These are phyloP conservation scores for Vitis hybrid DNA, from an alignment of 177 flowering plant species.

Conservation along the genomic window DNA sequence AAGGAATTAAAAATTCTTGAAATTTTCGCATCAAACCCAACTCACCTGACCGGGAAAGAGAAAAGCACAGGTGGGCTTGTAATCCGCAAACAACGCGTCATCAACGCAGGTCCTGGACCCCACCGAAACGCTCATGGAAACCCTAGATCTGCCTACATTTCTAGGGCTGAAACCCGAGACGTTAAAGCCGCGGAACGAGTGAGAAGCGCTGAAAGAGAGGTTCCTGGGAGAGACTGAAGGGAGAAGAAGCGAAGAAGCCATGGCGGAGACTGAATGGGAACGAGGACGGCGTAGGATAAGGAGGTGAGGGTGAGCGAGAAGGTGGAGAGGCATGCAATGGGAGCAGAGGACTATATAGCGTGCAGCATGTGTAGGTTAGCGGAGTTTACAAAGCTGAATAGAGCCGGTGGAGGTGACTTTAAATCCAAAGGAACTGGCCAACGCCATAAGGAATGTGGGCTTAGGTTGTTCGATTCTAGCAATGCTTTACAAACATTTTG, in stretches of 20 bases:
- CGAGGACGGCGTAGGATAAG: conserved; percentile 15
- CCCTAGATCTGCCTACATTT: conserved; percentile 50
- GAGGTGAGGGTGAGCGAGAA: conserved; percentile 12
- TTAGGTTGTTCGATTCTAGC: too few species aligned
- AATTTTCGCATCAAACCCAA: not conserved
- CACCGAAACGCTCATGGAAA: conserved; percentile 69
- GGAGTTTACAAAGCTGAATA: conserved; percentile 34
- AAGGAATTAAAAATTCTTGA: not conserved
- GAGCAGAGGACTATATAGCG: not conserved
- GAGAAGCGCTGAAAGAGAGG: conserved; percentile 13
- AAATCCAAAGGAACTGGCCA: conserved; percentile 12
- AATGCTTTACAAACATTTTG: too few species aligned
- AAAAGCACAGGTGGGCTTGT: conserved; percentile 74
- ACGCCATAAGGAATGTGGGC: not conserved
- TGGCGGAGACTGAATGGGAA: conserved; percentile 13
- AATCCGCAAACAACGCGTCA: conserved; percentile 79
- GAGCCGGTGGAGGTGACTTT: conserved; percentile 2
- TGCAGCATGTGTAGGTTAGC: conserved; percentile 12
- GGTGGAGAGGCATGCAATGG: conserved; percentile 15
- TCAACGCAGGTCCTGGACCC: conserved; percentile 57
- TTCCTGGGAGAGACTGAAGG: conserved; percentile 29
- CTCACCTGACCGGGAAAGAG: conserved; percentile 96
- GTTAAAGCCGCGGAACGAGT: conserved; percentile 15
- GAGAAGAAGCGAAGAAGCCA: conserved; percentile 23
- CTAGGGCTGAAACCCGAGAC: conserved; percentile 14